phyloP scores from a whole-genome alignment of 2,329 filamentous ascomycete species.

The Penicillium psychrosexuale region DNA sequence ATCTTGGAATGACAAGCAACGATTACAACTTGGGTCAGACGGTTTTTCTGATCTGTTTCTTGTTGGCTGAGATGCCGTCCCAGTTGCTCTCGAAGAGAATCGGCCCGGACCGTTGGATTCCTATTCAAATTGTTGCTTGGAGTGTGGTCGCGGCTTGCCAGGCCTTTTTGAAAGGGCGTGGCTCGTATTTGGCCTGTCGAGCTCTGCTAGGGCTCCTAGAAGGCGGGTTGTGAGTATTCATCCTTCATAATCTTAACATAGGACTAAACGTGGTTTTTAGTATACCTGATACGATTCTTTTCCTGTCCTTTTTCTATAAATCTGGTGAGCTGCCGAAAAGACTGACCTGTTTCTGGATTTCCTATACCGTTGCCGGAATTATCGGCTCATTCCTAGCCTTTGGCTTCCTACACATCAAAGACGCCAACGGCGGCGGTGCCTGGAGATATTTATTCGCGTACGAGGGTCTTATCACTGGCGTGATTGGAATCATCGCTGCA shows the following conservation, averaged over 20 bases:
- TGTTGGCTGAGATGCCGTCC: constrained; percentile 54
- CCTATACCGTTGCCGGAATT: constrained; percentile 53
- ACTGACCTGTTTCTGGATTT: constrained; percentile 66
- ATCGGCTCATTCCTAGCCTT: constrained; percentile 37
- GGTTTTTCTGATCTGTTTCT: constrained; percentile 22
- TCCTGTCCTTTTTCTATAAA: constrained; percentile 69
- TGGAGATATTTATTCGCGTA: constrained; percentile 6
- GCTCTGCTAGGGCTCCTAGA: background rate
- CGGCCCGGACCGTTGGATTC: constrained; percentile 45
- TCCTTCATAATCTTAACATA: background rate
- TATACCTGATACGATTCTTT: constrained; percentile 34
- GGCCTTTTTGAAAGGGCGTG: background rate
- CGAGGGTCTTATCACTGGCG: background rate
- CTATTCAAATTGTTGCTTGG: constrained; percentile 53
- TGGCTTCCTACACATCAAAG: background rate
- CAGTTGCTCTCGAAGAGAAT: constrained; percentile 56
- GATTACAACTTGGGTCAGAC: constrained; percentile 36
- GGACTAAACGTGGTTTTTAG: background rate
- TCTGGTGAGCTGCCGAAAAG: constrained; percentile 62
- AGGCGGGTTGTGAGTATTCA: background rate
- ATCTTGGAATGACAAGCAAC: constrained; percentile 44
- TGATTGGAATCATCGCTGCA: constrained; percentile 2
- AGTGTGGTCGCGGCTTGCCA: constrained; percentile 2
- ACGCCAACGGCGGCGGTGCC: background rate
- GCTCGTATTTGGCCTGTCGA: background rate